phyloP scores from a whole-genome alignment of 345 rosid genomes.

The Trapa incisa region DNA sequence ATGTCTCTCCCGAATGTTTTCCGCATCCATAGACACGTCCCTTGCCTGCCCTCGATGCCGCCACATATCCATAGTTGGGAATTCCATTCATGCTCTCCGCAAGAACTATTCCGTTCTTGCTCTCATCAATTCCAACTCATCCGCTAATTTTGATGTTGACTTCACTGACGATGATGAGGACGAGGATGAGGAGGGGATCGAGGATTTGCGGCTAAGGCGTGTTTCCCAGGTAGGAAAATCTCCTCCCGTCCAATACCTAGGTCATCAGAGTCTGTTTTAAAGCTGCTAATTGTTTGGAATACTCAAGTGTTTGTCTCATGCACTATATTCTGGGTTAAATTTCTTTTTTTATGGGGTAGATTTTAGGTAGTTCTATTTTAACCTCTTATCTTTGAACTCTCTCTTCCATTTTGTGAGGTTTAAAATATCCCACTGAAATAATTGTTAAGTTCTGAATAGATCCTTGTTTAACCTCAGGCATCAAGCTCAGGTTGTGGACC shows the following conservation, averaged over 20 bases:
- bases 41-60: conserved; percentile 88
- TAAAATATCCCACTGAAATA: background rate
- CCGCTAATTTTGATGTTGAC: conserved; percentile 51
- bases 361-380: background rate
- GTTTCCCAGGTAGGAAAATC: conserved; percentile 3
- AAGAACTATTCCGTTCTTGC: conserved; percentile 81
- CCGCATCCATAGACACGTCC: conserved; percentile 63
- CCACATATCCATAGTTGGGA: conserved; percentile 77
- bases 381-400: background rate
- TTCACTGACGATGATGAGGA: conserved; percentile 63
- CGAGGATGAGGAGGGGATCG: conserved; percentile 15
- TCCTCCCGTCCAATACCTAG: too few relatives aligned
- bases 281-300: background rate
- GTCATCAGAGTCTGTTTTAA: background rate
- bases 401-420: background rate
- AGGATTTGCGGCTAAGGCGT: conserved; percentile 19
- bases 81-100: conserved; percentile 73
- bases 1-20: conserved; percentile 76
- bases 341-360: too few relatives aligned
- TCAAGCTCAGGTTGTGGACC: conserved; percentile 66
- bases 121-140: conserved; percentile 42
- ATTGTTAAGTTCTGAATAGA: background rate
- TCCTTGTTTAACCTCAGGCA: conserved; percentile 23
- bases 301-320: background rate
- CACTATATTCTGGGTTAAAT: too few relatives aligned